Evolutionary conservation across 2,329 filamentous ascomycete genomes (phyloP).

Genomic region (Neospermospora avenae): DNA sequence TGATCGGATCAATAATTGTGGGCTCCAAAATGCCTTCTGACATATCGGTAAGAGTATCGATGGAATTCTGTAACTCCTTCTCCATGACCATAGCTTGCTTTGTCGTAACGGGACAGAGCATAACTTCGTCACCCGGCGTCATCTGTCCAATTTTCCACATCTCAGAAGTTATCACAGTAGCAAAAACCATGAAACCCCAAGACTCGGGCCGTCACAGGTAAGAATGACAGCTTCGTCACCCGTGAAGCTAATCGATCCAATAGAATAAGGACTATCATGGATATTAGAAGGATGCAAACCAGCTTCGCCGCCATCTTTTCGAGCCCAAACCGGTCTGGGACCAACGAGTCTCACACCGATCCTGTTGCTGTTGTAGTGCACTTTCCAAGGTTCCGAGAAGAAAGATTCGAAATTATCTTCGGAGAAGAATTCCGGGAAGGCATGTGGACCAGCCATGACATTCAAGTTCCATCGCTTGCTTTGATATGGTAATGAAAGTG

Average conservation of each 20-base stretch:
- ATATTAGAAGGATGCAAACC: constrained; percentile 8
- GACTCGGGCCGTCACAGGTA: constrained; percentile 5
- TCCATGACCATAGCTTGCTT: neutral
- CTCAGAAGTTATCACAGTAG: neutral
- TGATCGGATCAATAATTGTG: neutral
- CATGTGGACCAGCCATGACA: constrained; percentile 6
- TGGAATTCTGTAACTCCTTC: neutral
- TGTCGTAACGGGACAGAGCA: constrained; percentile 1
- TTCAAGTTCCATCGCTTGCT: neutral
- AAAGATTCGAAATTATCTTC: neutral
- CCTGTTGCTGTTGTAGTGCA: constrained; percentile 8
- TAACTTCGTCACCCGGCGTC: constrained; percentile 1
- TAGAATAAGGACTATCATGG: constrained; percentile 4
- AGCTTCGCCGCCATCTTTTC: constrained; percentile 4
- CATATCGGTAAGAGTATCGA: neutral
- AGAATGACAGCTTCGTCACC: constrained; percentile 8
- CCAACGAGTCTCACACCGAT: constrained; percentile 2
- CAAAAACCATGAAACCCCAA: constrained; percentile 7
- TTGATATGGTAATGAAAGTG: neutral
- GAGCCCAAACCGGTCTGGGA: constrained; percentile 1
- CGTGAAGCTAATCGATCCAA: constrained; percentile 7
- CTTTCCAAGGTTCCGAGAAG: constrained; percentile 4
- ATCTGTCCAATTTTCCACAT: constrained; percentile 10
- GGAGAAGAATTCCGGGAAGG: constrained; percentile 2
- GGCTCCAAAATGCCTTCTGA: neutral